These are phyloP conservation scores for Alternaria ventricosa DNA, from an alignment of 2,329 filamentous ascomycete genomes.

Conservation along the genomic window DNA sequence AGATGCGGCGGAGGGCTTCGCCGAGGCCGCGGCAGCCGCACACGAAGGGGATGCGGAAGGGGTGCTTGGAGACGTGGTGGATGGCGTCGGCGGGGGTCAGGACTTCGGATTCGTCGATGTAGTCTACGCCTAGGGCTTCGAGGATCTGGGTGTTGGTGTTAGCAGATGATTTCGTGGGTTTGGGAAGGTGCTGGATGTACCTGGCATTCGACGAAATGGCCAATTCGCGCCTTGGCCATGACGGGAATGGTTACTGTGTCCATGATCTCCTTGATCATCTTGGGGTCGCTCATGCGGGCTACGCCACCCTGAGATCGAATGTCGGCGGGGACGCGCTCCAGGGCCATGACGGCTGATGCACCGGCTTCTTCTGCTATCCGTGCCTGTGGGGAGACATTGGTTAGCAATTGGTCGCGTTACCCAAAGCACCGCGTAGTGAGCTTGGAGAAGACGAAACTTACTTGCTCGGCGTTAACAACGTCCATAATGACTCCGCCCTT, in stretches of 20 bases:
- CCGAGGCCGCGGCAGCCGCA: conserved; percentile 95
- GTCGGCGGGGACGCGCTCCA: conserved; percentile 96
- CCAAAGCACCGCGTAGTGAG: neutral
- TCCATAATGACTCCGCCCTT: conserved; percentile 99
- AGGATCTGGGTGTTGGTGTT: conserved; percentile 70
- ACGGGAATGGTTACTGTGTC: conserved; percentile 93
- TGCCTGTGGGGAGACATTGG: conserved; percentile 60
- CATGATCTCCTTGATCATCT: conserved; percentile 96
- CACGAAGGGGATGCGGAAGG: conserved; percentile 86
- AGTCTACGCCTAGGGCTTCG: conserved; percentile 92
- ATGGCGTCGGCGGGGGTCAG: conserved; percentile 90
- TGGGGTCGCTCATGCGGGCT: conserved; percentile 93
- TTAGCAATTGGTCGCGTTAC: conserved; percentile 10
- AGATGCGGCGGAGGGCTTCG: conserved; percentile 88
- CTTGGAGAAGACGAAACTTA: conserved; percentile 39
- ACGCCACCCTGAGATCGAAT: conserved; percentile 93
- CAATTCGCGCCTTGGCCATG: conserved; percentile 98
- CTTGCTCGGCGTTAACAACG: conserved; percentile 88
- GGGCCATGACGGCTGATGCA: conserved; percentile 95
- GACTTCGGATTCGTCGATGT: conserved; percentile 98
- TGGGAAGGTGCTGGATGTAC: conserved; percentile 46
- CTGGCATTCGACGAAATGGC: conserved; percentile 97
- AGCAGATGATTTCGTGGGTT: neutral
- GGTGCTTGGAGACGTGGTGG: conserved; percentile 89
- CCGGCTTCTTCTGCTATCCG: conserved; percentile 97